A percentile compares a stretch with the other conserved stretches of the same genome.
phyloP scores from a whole-genome alignment of 345 rosid genomes.

The Linum tenue region DNA sequence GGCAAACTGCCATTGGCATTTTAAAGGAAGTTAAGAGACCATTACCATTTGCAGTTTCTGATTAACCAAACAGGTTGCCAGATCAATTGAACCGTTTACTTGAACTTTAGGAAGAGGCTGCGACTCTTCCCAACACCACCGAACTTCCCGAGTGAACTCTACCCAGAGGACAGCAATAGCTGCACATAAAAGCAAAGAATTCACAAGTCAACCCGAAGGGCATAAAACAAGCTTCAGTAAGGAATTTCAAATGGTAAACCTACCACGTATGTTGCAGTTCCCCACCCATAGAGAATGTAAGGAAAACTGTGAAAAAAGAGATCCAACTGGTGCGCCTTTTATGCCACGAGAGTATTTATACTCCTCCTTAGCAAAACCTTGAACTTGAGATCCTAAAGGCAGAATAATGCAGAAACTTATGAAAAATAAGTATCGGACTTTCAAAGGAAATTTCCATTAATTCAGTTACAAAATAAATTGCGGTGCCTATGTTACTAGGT shows the following conservation, averaged over 20 bases:
- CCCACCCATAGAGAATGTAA: constrained; percentile 83
- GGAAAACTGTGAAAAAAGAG: constrained; percentile 84
- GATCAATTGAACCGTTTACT: constrained; percentile 54
- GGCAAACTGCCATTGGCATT: not conserved
- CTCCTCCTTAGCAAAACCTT: constrained; percentile 44
- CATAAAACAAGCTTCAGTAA: not conserved
- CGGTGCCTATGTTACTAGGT: too few species aligned
- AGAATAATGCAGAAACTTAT: constrained; percentile 1
- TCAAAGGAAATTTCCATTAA: not conserved
- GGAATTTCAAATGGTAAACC: constrained; percentile 14
- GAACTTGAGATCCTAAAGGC: constrained; percentile 37
- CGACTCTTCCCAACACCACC: constrained; percentile 97
- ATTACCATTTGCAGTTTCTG: constrained; percentile 94
- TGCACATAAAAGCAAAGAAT: constrained; percentile 22
- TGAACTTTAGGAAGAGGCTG: constrained; percentile 75
- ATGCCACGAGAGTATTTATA: constrained; percentile 67
- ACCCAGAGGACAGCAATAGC: constrained; percentile 90
- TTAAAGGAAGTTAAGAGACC: constrained; percentile 3
- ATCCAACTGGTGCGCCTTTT: constrained; percentile 75
- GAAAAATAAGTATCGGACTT: not conserved
- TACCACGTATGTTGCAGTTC: constrained; percentile 90
- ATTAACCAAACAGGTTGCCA: constrained; percentile 76
- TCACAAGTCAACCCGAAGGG: not conserved
- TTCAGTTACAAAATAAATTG: not conserved
- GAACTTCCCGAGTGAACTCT: constrained; percentile 93